These are phyloP conservation scores for Linderina pennispora DNA, from an alignment of 192 early-diverging fungal species.

Conservation along the genomic window DNA sequence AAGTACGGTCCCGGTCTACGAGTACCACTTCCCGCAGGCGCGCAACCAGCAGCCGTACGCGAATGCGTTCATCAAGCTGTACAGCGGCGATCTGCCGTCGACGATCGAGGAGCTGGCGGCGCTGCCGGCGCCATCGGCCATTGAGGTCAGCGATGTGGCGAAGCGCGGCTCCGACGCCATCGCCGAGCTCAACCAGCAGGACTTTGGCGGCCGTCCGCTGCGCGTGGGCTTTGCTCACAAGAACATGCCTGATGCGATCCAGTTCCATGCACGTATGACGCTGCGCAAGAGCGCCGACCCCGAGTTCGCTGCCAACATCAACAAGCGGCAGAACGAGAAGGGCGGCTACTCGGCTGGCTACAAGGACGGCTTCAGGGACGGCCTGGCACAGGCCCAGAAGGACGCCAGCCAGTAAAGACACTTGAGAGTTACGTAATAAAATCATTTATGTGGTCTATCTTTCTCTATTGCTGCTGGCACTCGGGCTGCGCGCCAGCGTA, in stretches of 20 bases:
- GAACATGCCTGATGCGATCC: constrained; percentile 32
- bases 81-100: constrained; percentile 22
- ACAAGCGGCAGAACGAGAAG: not conserved
- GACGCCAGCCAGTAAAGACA: not conserved
- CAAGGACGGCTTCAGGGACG: constrained; percentile 30
- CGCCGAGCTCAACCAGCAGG: constrained; percentile 1
- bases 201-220: constrained; percentile 6
- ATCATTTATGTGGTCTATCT: not conserved
- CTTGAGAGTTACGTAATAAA: too few species aligned
- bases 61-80: constrained; percentile 33
- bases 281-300: constrained; percentile 16
- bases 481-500: constrained; percentile 7
- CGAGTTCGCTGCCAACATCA: not conserved
- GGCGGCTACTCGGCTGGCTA: constrained; percentile 19
- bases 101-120: constrained; percentile 29
- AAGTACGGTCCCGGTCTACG: constrained; percentile 24
- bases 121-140: constrained; percentile 10
- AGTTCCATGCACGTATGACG: constrained; percentile 23
- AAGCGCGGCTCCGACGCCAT: constrained; percentile 10
- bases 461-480: constrained; percentile 10
- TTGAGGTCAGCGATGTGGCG: constrained; percentile 15
- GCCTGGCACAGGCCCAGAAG: constrained; percentile 8
- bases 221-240: constrained; percentile 3
- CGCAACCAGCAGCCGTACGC: not conserved
- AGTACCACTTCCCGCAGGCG: constrained; percentile 3